phyloP scores from a whole-genome alignment of 2,329 filamentous ascomycete genomes.

The Microdochium paspali region DNA sequence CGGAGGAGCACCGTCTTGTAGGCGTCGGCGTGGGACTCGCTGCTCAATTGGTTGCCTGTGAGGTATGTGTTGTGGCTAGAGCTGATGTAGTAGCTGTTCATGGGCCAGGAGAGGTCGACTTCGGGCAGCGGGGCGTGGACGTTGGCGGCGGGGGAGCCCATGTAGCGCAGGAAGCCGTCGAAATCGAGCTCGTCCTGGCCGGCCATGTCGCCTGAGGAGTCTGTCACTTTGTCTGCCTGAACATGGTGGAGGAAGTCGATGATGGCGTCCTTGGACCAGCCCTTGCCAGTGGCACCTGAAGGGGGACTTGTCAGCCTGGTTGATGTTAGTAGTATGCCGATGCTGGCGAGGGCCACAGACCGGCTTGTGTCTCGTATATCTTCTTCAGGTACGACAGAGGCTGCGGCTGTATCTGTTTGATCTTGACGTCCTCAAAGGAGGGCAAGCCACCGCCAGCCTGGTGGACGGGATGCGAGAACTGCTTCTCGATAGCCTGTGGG shows the following conservation, averaged over 20 bases:
- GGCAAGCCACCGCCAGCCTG: constrained; percentile 38
- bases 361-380: constrained; percentile 34
- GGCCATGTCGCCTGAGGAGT: constrained; percentile 18
- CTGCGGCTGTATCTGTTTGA: constrained; percentile 30
- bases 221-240: constrained; percentile 29
- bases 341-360: constrained; percentile 18
- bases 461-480: constrained; percentile 16
- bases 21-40: constrained; percentile 76
- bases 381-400: constrained; percentile 32
- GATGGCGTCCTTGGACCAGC: constrained; percentile 11
- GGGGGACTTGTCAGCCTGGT: neutral
- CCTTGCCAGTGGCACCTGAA: neutral
- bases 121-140: constrained; percentile 27
- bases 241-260: constrained; percentile 34
- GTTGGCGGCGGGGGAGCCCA: constrained; percentile 39
- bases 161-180: constrained; percentile 42
- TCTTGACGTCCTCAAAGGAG: constrained; percentile 27
- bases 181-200: constrained; percentile 31
- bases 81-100: constrained; percentile 88
- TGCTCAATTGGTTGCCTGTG: constrained; percentile 78
- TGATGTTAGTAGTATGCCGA: neutral
- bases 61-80: constrained; percentile 96
- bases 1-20: constrained; percentile 78
- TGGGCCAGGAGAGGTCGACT: constrained; percentile 59
- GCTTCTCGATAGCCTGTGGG: neutral